Percentiles rank a stretch among this genome's conserved stretches.
These are phyloP conservation scores for Boletus nobilissimus DNA, from an alignment of 1,284 basidiomycete species.

Conservation along the genomic window DNA sequence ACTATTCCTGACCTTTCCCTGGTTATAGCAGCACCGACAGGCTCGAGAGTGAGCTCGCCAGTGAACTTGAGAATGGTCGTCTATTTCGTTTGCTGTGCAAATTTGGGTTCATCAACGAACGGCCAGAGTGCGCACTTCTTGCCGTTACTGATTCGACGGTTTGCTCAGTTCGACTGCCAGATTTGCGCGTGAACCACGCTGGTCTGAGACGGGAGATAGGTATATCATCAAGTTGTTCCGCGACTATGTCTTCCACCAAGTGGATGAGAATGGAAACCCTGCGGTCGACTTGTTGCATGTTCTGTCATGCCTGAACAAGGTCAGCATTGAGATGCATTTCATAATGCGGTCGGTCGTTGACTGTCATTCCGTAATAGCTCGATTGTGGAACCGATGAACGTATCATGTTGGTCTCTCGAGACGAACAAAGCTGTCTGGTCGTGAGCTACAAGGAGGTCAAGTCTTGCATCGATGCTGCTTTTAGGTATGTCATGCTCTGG, in stretches of 20 bases:
- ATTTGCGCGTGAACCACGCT: constrained; percentile 93
- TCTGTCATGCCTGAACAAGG: constrained; percentile 91
- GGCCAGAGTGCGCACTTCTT: constrained; percentile 82
- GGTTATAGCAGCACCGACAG: constrained; percentile 76
- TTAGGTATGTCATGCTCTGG: constrained; percentile 49
- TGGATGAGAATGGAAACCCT: constrained; percentile 90
- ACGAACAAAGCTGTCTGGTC: constrained; percentile 96
- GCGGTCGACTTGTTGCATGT: constrained; percentile 93
- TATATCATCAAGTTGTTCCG: constrained; percentile 99
- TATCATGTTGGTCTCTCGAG: constrained; percentile 92
- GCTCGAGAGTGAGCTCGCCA: constrained; percentile 85
- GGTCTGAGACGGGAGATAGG: constrained; percentile 98
- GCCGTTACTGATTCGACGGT: not conserved
- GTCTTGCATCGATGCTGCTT: constrained; percentile 84
- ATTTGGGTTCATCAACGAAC: constrained; percentile 98
- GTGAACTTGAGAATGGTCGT: constrained; percentile 96
- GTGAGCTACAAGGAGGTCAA: constrained; percentile 96
- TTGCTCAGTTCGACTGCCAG: constrained; percentile 53
- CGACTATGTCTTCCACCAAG: constrained; percentile 98
- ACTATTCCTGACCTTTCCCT: constrained; percentile 10
- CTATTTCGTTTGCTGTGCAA: constrained; percentile 94
- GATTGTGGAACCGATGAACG: constrained; percentile 94
- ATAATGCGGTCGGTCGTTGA: not conserved
- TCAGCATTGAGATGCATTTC: constrained; percentile 44
- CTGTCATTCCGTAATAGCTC: constrained; percentile 60